A percentile compares a stretch with the other conserved stretches of the same genome.
Conservation (phyloP, 2,329 filamentous ascomycete species). For the Massarina eburnea region DNA sequence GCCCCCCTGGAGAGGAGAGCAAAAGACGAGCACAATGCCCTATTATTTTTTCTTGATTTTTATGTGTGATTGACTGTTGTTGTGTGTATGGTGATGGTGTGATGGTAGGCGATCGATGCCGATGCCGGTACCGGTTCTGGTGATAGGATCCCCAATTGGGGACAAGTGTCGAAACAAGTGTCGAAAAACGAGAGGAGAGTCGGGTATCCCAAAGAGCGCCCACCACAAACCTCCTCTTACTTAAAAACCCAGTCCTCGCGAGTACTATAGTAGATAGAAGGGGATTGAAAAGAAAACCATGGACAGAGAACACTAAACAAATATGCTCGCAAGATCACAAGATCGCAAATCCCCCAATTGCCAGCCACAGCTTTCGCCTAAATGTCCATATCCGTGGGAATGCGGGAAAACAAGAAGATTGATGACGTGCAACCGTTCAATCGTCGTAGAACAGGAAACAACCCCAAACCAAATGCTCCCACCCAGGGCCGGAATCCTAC, state of each 20-base stretch:
- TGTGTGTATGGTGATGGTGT: constrained; percentile 14
- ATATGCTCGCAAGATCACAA: constrained; percentile 10
- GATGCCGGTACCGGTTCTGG: too few species aligned
- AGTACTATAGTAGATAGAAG: neutral
- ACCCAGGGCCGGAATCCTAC: constrained; percentile 8
- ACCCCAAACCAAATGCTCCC: constrained; percentile 9
- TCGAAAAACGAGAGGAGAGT: constrained; percentile 19
- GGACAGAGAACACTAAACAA: constrained; percentile 17
- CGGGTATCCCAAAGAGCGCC: constrained; percentile 18
- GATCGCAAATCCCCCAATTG: constrained; percentile 4
- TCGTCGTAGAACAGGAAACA: constrained; percentile 17
- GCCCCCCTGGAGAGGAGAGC: constrained; percentile 6
- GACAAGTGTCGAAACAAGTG: constrained; percentile 22
- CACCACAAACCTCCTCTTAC: constrained; percentile 11
- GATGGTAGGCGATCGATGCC: constrained; percentile 20
- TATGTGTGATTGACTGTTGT: constrained; percentile 15
- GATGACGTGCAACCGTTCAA: constrained; percentile 12
- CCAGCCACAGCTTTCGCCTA: neutral
- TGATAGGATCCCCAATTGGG: constrained; percentile 11
- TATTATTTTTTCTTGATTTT: constrained; percentile 31
- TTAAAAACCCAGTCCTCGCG: neutral
- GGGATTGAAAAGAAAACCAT: too few species aligned
- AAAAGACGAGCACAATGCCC: constrained; percentile 36
- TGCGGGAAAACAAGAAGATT: neutral
- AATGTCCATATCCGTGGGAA: too few species aligned